Evolutionary conservation across 73 alveolate species (phyloP).

Genomic region (Uronychia binucleata): DNA sequence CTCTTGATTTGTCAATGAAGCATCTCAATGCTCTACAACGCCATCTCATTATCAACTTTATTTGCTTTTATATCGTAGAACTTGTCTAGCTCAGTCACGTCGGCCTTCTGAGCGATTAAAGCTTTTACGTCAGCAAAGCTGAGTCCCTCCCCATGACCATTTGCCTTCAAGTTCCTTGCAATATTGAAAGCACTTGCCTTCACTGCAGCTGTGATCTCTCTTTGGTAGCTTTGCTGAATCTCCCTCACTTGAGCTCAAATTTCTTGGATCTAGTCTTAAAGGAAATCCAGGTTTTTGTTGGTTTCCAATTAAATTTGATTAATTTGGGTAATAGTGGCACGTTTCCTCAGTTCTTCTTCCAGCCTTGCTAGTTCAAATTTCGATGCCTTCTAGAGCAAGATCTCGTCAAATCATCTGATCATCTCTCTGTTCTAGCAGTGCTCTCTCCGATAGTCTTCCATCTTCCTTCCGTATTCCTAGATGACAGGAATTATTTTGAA

Average conservation of each 20-base stretch:
- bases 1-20: not conserved
- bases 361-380: slow-evolving; percentile 1
- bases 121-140: not conserved
- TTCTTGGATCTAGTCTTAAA: not conserved
- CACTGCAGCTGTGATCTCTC: not conserved
- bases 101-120: not conserved
- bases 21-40: not conserved
- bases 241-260: not conserved
- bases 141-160: not conserved
- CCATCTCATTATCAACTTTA: not conserved
- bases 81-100: not conserved
- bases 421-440: not conserved
- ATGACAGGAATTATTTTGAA: slow-evolving; percentile 14
- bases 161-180: not conserved
- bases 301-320: not conserved
- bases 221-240: not conserved
- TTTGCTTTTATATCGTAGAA: not conserved
- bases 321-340: not conserved
- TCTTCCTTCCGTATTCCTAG: slow-evolving; percentile 2
- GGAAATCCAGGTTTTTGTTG: not conserved
- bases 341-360: not conserved
- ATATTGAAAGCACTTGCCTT: not conserved
- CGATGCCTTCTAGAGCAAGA: slow-evolving; percentile 18
- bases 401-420: slow-evolving; percentile 27
- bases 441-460: not conserved